phyloP scores from a whole-genome alignment of 805 yeast species.

The Sungouiella thailandica region DNA sequence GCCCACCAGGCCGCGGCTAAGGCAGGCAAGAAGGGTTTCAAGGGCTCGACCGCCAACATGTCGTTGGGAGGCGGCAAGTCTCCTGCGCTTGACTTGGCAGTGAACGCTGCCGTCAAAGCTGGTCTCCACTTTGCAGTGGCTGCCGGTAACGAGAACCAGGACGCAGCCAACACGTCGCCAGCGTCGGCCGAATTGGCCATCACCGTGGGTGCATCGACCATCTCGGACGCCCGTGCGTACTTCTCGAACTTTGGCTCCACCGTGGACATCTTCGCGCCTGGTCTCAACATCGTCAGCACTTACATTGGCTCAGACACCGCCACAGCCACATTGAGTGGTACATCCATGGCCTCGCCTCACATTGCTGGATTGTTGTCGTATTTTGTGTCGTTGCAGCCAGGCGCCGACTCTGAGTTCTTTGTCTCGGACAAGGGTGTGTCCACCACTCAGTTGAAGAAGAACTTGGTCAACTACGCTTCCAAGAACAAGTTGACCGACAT shows the following conservation, averaged over 20 bases:
- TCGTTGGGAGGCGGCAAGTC: constrained; percentile 58
- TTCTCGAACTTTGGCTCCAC: constrained; percentile 52
- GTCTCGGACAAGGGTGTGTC: constrained; percentile 50
- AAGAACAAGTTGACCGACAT: constrained; percentile 54
- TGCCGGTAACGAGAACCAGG: constrained; percentile 59
- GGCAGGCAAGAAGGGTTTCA: constrained; percentile 41
- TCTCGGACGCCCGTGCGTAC: constrained; percentile 42
- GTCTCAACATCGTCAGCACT: constrained; percentile 51
- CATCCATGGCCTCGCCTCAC: constrained; percentile 98
- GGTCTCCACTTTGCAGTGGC: constrained; percentile 60
- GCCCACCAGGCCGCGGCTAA: constrained; percentile 35
- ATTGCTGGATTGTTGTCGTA: constrained; percentile 89
- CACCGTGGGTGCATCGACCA: constrained; percentile 48
- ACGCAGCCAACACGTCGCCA: constrained; percentile 57
- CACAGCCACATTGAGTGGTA: constrained; percentile 85
- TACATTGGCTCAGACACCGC: constrained; percentile 73
- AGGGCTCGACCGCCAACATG: constrained; percentile 61
- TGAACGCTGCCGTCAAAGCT: constrained; percentile 52
- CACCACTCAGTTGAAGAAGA: constrained; percentile 73
- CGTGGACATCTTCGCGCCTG: constrained; percentile 53
- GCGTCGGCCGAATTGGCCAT: constrained; percentile 53
- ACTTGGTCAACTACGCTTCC: constrained; percentile 65
- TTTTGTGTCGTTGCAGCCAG: constrained; percentile 83
- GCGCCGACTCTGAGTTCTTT: constrained; percentile 57
- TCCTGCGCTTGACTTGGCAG: constrained; percentile 52